phyloP scores from a whole-genome alignment of 495 filamentous ascomycete genomes.

The Neurospora sp. region DNA sequence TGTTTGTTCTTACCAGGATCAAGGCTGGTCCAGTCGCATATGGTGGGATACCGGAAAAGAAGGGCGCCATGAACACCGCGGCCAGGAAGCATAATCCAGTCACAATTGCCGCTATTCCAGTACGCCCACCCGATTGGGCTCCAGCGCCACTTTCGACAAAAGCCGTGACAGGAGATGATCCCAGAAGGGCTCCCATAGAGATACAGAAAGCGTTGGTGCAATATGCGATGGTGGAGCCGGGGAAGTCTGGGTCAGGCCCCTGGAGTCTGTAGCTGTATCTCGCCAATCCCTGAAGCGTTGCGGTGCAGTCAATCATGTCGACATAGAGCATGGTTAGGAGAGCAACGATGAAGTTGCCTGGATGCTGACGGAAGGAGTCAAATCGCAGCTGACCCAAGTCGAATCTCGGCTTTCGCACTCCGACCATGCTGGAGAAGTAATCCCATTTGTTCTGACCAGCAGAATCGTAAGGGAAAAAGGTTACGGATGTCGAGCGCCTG shows the following conservation, averaged over 20 bases:
- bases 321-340: conserved; percentile 82
- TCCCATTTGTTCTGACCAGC: conserved; percentile 56
- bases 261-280: conserved; percentile 61
- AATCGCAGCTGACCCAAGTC: not conserved
- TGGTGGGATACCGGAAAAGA: conserved; percentile 72
- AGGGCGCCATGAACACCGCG: conserved; percentile 71
- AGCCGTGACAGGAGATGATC: conserved; percentile 65
- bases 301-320: conserved; percentile 61
- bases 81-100: conserved; percentile 69
- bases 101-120: conserved; percentile 65
- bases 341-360: conserved; percentile 55
- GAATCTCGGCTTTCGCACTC: not conserved
- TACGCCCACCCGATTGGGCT: conserved; percentile 71
- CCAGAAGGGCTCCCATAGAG: conserved; percentile 66
- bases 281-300: conserved; percentile 71
- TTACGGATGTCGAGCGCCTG: conserved; percentile 56
- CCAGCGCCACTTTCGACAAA: conserved; percentile 79
- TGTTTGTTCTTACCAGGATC: conserved; percentile 47
- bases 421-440: conserved; percentile 50
- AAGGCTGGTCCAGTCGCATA: conserved; percentile 79
- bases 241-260: conserved; percentile 50
- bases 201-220: conserved; percentile 58
- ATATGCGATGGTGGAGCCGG: conserved; percentile 55
- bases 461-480: conserved; percentile 64
- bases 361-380: not conserved